A percentile compares a stretch with the other conserved stretches of the same genome.
phyloP scores from a whole-genome alignment of 371 early-diverging fungal species.

The Encephalitozoon romaleae region DNA sequence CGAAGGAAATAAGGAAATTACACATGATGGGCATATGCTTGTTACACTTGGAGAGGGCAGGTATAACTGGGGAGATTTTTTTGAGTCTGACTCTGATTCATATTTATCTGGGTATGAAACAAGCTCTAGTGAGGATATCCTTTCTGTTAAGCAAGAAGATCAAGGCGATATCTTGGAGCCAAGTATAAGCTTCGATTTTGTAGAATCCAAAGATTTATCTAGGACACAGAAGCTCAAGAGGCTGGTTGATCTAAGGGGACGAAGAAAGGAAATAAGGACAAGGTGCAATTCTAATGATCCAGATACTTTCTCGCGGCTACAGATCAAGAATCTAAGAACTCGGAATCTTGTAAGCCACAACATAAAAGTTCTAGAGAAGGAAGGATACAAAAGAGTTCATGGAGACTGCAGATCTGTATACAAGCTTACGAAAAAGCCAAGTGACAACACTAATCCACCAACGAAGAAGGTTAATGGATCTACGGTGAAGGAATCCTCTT shows the following conservation, averaged over 20 bases:
- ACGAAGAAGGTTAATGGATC: background rate
- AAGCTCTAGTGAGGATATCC: background rate
- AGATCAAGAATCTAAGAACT: constrained; percentile 45
- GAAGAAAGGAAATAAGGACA: constrained; percentile 11
- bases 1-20: background rate
- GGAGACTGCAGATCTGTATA: constrained; percentile 23
- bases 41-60: background rate
- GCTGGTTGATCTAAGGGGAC: constrained; percentile 37
- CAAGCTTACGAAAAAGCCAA: constrained; percentile 5
- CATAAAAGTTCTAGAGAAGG: constrained; percentile 27
- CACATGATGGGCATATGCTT: background rate
- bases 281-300: background rate
- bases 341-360: constrained; percentile 32
- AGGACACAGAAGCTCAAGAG: constrained; percentile 23
- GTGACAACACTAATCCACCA: background rate
- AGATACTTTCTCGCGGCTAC: constrained; percentile 21
- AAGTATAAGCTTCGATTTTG: background rate
- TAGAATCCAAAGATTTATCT: constrained; percentile 17
- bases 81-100: background rate
- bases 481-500: background rate
- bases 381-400: constrained; percentile 10
- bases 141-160: background rate
- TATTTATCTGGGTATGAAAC: background rate
- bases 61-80: constrained; percentile 27
- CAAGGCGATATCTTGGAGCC: background rate